phyloP scores from a whole-genome alignment of 257 asterid species.

The Primulina huaijiensis region DNA sequence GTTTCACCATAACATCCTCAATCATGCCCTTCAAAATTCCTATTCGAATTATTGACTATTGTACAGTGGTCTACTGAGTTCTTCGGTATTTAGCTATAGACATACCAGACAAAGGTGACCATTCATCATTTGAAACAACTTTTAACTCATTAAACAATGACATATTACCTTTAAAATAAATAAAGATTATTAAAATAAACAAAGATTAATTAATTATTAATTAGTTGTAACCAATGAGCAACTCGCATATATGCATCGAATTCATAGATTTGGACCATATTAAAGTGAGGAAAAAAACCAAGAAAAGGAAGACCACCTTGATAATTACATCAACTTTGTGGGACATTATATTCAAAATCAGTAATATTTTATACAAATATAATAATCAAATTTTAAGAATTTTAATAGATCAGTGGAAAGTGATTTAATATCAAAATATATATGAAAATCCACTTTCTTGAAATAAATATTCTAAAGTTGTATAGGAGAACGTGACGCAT shows the following conservation, averaged over 20 bases:
- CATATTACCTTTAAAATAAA: conserved; percentile 29
- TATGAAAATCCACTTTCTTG: background rate
- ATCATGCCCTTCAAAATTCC: too few relatives aligned
- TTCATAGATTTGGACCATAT: background rate
- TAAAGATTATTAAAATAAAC: conserved; percentile 28
- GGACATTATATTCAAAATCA: background rate
- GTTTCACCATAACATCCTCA: too few relatives aligned
- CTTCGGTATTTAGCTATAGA: conserved; percentile 20
- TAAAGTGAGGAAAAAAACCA: background rate
- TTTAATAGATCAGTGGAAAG: too few relatives aligned
- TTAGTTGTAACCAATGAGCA: background rate
- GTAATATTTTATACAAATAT: background rate
- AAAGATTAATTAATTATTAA: conserved; percentile 14
- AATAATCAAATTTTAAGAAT: background rate
- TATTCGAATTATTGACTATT: too few relatives aligned
- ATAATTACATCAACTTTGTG: background rate
- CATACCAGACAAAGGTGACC: conserved; percentile 31
- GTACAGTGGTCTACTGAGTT: conserved; percentile 28
- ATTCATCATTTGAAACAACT: conserved; percentile 32
- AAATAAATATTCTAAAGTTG: background rate
- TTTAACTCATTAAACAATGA: conserved; percentile 31
- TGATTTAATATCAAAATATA: too few relatives aligned
- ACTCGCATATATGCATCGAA: background rate
- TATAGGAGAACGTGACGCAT: background rate
- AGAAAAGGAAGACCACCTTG: too few relatives aligned